Evolutionary conservation across 306 rosid genomes (phyloP), one percentile per base, ranked within the genome.

Genomic region (Cicer bijugum): DNA sequence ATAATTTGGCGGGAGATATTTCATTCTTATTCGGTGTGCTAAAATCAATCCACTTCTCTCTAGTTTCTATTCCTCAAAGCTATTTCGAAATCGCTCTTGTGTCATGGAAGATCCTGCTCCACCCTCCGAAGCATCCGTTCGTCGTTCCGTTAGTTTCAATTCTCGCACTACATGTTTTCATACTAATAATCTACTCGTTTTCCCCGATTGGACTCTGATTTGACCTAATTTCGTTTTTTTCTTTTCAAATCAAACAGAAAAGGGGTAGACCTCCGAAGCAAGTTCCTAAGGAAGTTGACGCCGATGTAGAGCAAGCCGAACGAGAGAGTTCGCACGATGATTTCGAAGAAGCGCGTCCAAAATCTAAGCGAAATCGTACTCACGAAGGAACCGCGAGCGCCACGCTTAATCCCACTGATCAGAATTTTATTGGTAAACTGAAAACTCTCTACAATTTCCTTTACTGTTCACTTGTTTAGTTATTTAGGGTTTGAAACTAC

Each of bases 311-410:
- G 43, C 86, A 75, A 64, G 84, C 67, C 2, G 86, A 86, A 28
- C 86, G 92, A 42, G 94, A 91, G 82, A 87, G 95, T 53, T 94
- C 98, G 4, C 96, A 92, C 0, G 97, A 90, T 8, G 90, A 87
- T 63, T 83, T 74, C 46, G 90, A 85, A 23, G 94, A 87, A 67
- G 10, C 85, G 14, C 96, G 81, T 68, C 78, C 80, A 2, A 84
- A 60, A 78, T 39, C 87, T 12, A 94, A 91, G 85, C 94, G 98
- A 9, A 35, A 11, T 71, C 97, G 96, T 72, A 69, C 81, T 72
- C 6, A 55, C 17, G 91, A 80, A 75, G 91, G 85, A 78, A 56
- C 90, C 72, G 72, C 91, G 1, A 81, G 78, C 37, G 63, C 65
- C 14, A 56, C 84, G 20, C 68, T 57, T 50, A 77, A 83, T 9